Conservation (phyloP, 495 filamentous ascomycete genomes). For the Neurospora sp. region DNA sequence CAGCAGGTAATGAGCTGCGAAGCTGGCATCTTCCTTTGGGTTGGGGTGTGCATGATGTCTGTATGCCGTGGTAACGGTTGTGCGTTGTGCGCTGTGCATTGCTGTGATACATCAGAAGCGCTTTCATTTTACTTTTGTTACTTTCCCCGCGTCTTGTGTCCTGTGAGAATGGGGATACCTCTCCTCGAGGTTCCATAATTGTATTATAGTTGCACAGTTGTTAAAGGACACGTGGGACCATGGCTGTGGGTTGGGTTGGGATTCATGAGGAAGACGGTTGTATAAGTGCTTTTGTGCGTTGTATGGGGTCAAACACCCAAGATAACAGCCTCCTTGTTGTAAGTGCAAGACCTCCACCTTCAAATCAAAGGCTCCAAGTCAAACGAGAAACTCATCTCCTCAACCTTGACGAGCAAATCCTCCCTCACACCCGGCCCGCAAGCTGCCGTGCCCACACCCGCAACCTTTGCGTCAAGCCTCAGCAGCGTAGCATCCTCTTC, state of each 20-base stretch:
- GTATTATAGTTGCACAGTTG: neutral
- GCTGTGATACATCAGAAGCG: neutral
- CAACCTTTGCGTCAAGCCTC: slow-evolving; percentile 45
- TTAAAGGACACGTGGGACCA: neutral
- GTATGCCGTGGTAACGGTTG: neutral
- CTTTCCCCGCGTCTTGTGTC: neutral
- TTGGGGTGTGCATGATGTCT: neutral
- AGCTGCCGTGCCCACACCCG: slow-evolving; percentile 49
- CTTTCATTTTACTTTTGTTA: neutral
- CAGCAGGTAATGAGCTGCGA: neutral
- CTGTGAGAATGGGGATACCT: neutral
- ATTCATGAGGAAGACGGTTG: neutral
- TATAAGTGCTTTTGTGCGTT: neutral
- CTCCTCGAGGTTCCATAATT: neutral
- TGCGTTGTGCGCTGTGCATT: neutral
- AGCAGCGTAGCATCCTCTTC: slow-evolving; percentile 41
- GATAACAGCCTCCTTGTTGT: neutral
- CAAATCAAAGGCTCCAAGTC: slow-evolving; percentile 5
- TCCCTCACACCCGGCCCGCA: slow-evolving; percentile 51
- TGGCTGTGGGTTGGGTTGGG: neutral
- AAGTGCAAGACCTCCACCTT: neutral
- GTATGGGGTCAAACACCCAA: neutral
- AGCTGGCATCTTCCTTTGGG: neutral
- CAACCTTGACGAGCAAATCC: slow-evolving; percentile 23
- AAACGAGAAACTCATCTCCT: slow-evolving; percentile 20